phyloP scores from a whole-genome alignment of 331 rosid genomes.

The Acacia concinna region DNA sequence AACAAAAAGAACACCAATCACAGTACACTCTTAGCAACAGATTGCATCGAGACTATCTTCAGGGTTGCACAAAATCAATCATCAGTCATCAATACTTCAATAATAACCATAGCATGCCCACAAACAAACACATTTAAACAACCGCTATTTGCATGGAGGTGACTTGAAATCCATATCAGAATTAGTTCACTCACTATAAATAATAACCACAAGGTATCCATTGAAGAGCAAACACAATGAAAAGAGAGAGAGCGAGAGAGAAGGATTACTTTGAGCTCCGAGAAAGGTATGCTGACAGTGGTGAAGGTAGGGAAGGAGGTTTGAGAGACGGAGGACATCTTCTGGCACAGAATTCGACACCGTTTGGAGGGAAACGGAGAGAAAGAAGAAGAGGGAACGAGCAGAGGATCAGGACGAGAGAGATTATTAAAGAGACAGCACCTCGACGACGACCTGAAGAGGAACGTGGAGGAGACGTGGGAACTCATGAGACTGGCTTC shows the following conservation, averaged over 20 bases:
- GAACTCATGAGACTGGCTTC: background rate
- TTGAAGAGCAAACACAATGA: background rate
- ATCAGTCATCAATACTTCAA: background rate
- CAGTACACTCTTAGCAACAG: background rate
- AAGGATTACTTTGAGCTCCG: conserved; percentile 51
- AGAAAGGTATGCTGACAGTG: conserved; percentile 56
- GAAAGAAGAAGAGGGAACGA: conserved; percentile 2
- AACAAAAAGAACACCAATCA: background rate
- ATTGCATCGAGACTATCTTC: background rate
- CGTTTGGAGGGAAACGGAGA: conserved; percentile 31
- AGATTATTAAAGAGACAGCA: no score
- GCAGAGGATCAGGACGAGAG: no score
- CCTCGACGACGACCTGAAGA: background rate
- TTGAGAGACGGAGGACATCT: conserved; percentile 43
- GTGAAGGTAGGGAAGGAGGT: conserved; percentile 45
- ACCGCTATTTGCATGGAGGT: background rate
- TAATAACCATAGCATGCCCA: background rate
- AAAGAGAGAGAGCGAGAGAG: conserved; percentile 18
- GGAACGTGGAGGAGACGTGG: background rate
- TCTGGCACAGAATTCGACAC: conserved; percentile 33
- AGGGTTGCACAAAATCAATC: background rate
- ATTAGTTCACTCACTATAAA: background rate
- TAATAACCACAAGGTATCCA: background rate
- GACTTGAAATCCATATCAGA: background rate
- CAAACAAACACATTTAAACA: conserved; percentile 5